Evolutionary conservation across 2,329 filamentous ascomycete species (phyloP), one percentile per base, ranked within the genome.

Genomic region (Trichoderma sp.): DNA sequence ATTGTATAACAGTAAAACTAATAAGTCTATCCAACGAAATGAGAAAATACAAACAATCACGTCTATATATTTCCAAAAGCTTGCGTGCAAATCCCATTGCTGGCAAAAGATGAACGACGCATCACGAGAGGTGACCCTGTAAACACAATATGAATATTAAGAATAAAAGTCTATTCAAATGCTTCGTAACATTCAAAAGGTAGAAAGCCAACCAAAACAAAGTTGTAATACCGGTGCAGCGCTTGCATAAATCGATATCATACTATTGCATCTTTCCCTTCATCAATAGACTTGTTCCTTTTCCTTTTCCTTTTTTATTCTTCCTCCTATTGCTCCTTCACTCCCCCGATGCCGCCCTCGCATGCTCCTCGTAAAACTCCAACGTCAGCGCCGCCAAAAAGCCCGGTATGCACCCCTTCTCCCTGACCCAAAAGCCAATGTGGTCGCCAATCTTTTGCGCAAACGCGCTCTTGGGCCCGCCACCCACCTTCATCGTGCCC

Each of bases 401-500:
- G 68, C 94, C 95, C 5, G 95, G 95, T 71, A 98, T 96, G 78
- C 95, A 95, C 58, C 94, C 94, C 82, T 94, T 89, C 75, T 96
- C 94, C 76, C 96, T 88, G 1, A 98, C 95, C 95, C 96, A 99
- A 79, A 97, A 98, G 72, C 93, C 91, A 76, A 97, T 95, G 78
- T 94, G 88, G 75, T 93, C 91, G 72, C 87, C 87, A 71, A 99
- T 97, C 79, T 94, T 90, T 67, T 87, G 82, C 1, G 94, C 96
- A 80, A 99, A 99, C 14, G 89, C 85, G 76, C 93, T 96, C 76
- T 92, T 87, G 1, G 94, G 92, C 0, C 96, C 96, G 1, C 96
- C 96, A 39, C 91, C 92, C 68, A 99, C 92, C 85, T 99, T 99
- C 96, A 99, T 99, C 1, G 94, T 97, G 8, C 95, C 96, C 69